Base-by-base conservation (phyloP, 345 rosid species). In the Populus davidiana region DNA sequence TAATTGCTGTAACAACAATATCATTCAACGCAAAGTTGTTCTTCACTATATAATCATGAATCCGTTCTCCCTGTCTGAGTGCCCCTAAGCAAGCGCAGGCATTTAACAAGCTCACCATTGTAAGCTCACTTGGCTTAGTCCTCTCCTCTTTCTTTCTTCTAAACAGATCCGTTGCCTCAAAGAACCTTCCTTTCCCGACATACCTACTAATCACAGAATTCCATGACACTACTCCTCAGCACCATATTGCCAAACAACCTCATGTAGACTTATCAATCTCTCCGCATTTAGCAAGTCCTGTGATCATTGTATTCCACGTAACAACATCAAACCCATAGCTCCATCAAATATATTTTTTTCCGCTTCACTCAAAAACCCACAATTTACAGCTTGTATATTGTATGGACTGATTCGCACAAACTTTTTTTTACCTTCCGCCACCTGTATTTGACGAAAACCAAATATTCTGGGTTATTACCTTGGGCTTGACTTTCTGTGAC, bases 31-130 rank as follows among this genome's bases (percentile, higher is more conserved):
- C 84, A 70, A 90, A 80, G 25, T 80, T 71, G 11, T 86, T 85
- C 79, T 70, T 87, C 65, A 71, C 73, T 56, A 91, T 76, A 74
- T 85, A 92, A 23, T 83, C 83, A 86, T 91, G 97, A 79, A 89
- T 62, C 97, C 97, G 89, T 73, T 83, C 88, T 65, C 98, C 94
- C 82, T 89, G 97, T 75, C 79, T 79, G 41, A 76, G 83, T 70
- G 94, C 92, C 82, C 96, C 97, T 5, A 90, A 78, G 70, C 71
- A 81, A 27, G 86, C 90, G 85, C 89, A 88, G 73, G 90, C 92
- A 81, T 91, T 91, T 67, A 94, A 81, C 71, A 94, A 69, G 85
- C 93, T 90, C 81, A 89, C 92, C 96, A 89, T 87, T 2, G 97
- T 90, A 81, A 86, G 88, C 43, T 88, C 94, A 67, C 82, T 86